These are phyloP conservation scores for Cylindrodendrum hubeiense DNA, from an alignment of 2,329 filamentous ascomycete species.

Conservation along the genomic window DNA sequence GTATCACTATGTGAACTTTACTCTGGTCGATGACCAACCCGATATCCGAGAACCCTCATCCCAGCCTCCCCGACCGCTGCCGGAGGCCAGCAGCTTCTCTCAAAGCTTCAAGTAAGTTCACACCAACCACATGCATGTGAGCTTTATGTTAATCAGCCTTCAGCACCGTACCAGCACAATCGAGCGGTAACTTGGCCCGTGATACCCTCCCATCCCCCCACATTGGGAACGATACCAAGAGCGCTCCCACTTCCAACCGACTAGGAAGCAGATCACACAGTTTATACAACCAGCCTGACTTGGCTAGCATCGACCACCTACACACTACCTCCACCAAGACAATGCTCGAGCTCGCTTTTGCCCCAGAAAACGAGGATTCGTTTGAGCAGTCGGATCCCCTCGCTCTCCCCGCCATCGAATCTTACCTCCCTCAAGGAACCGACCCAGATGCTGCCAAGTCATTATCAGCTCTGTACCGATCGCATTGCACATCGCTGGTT, in stretches of 20 bases:
- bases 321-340: slow-evolving; percentile 70
- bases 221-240: slow-evolving; percentile 39
- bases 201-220: slow-evolving; percentile 47
- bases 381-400: slow-evolving; percentile 75
- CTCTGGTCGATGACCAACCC: slow-evolving; percentile 68
- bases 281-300: slow-evolving; percentile 71
- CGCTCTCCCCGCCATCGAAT: slow-evolving; percentile 85
- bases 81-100: slow-evolving; percentile 60
- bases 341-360: slow-evolving; percentile 70
- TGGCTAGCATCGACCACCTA: slow-evolving; percentile 69
- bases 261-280: slow-evolving; percentile 53
- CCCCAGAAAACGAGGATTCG: slow-evolving; percentile 65
- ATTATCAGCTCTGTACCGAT: slow-evolving; percentile 88
- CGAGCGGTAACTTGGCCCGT: slow-evolving; percentile 45
- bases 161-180: slow-evolving; percentile 50
- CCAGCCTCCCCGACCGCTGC: slow-evolving; percentile 61
- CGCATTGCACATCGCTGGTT: slow-evolving; percentile 94
- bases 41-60: slow-evolving; percentile 60
- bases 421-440: slow-evolving; percentile 83
- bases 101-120: slow-evolving; percentile 64
- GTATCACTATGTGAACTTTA: slow-evolving; percentile 89
- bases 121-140: neutral
- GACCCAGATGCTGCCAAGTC: slow-evolving; percentile 90
- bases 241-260: slow-evolving; percentile 20
- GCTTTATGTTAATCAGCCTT: slow-evolving; percentile 35